Percentiles rank a stretch among this genome's conserved stretches.
These are phyloP conservation scores for Suillus bovinus DNA, from an alignment of 768 basidiomycete species.

Conservation along the genomic window DNA sequence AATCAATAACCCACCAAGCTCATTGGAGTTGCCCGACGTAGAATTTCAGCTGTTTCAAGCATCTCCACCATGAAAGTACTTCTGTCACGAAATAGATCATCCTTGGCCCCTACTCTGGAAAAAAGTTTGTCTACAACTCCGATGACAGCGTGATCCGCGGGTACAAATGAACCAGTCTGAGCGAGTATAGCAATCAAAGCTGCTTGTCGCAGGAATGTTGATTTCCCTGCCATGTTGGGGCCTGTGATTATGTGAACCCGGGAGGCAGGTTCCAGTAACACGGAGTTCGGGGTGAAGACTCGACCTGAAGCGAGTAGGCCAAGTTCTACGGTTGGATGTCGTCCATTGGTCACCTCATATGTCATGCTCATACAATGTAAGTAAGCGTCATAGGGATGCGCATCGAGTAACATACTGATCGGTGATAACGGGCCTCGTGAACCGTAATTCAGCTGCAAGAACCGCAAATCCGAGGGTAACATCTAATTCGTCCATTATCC, in stretches of 20 bases:
- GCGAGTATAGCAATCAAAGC: constrained; percentile 89
- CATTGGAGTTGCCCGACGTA: constrained; percentile 75
- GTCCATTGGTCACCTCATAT: constrained; percentile 74
- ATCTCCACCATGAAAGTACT: constrained; percentile 99
- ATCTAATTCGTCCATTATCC: constrained; percentile 85
- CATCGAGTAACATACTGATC: constrained; percentile 55
- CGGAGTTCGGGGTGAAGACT: constrained; percentile 82
- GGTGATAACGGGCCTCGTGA: constrained; percentile 68
- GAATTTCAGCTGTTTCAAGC: constrained; percentile 91
- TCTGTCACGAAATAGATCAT: constrained; percentile 89
- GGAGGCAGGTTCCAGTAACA: constrained; percentile 57
- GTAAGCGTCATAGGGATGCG: not conserved
- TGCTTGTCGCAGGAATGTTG: constrained; percentile 87
- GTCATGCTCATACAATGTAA: constrained; percentile 39
- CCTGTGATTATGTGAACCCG: constrained; percentile 87
- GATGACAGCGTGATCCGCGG: constrained; percentile 76
- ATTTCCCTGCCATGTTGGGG: constrained; percentile 96
- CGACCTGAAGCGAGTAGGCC: constrained; percentile 75
- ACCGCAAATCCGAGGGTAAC: constrained; percentile 79
- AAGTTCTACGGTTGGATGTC: constrained; percentile 92
- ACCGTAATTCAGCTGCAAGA: constrained; percentile 75
- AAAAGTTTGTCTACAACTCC: constrained; percentile 92
- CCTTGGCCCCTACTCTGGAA: constrained; percentile 92
- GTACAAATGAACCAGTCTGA: constrained; percentile 92
- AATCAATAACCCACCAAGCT: constrained; percentile 64